These are phyloP conservation scores for Verticillium klebahnii DNA, from an alignment of 2,329 filamentous ascomycete genomes.

Conservation along the genomic window DNA sequence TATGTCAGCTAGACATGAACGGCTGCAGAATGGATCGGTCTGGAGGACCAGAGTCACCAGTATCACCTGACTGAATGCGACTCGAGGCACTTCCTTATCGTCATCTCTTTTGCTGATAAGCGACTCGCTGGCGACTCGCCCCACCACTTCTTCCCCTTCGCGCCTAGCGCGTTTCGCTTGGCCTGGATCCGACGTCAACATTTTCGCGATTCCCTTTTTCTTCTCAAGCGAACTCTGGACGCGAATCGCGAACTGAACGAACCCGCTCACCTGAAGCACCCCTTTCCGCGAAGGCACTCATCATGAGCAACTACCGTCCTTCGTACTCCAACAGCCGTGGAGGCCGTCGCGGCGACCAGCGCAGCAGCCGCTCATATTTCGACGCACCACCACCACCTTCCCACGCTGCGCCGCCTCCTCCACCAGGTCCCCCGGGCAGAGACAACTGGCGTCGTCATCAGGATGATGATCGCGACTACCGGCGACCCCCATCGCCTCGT, in stretches of 20 bases:
- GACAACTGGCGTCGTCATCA: not conserved
- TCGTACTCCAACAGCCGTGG: not conserved
- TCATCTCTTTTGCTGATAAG: not conserved
- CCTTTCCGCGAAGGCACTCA: not conserved
- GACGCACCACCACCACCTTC: not conserved
- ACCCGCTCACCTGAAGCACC: not conserved
- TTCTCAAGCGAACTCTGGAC: not conserved
- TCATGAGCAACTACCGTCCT: slow-evolving; percentile 2
- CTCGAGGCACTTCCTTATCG: not conserved
- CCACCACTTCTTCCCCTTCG: no score
- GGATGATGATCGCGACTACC: not conserved
- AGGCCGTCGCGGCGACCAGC: not conserved
- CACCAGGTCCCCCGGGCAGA: not conserved
- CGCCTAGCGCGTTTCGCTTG: not conserved
- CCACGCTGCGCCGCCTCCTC: not conserved
- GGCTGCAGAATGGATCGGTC: no score
- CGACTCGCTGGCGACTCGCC: not conserved
- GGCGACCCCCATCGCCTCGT: not conserved
- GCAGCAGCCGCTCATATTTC: not conserved
- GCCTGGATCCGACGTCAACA: not conserved
- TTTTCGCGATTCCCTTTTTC: not conserved
- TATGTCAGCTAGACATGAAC: no score
- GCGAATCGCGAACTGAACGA: not conserved
- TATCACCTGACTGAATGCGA: not conserved
- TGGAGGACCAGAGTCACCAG: no score